These are phyloP conservation scores for Cornus kousa DNA, from an alignment of 148 eudicot genomes.

Conservation along the genomic window DNA sequence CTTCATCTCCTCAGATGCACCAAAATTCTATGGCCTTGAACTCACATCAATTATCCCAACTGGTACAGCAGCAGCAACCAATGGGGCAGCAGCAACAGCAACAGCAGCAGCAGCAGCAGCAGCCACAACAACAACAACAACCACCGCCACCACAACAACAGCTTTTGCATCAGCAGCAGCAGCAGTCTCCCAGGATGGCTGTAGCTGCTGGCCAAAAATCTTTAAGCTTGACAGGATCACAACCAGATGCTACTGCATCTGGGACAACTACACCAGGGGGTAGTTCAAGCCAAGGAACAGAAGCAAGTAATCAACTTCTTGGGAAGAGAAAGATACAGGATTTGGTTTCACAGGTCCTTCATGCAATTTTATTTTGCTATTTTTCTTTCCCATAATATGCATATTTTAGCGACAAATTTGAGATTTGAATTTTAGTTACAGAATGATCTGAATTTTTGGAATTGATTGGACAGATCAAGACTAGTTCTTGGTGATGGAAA, in stretches of 20 bases:
- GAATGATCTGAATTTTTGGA: background rate
- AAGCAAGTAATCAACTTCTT: conserved; percentile 84
- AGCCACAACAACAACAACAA: conserved; percentile 25
- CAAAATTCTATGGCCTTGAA: conserved; percentile 59
- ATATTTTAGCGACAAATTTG: background rate
- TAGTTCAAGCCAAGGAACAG: conserved; percentile 94
- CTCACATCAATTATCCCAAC: conserved; percentile 71
- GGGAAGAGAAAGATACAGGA: conserved; percentile 95
- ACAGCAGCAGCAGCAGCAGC: conserved; percentile 36
- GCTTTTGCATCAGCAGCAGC: conserved; percentile 48
- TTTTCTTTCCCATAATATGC: background rate
- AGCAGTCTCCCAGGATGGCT: conserved; percentile 66
- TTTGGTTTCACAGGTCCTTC: conserved; percentile 82
- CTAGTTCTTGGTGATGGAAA: background rate
- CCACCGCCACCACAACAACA: conserved; percentile 29
- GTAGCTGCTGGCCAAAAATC: conserved; percentile 74
- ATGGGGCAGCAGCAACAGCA: conserved; percentile 42
- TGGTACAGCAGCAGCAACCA: conserved; percentile 61
- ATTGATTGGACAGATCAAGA: background rate
- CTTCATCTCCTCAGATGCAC: conserved; percentile 58
- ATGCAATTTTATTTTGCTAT: background rate
- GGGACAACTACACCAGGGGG: conserved; percentile 87
- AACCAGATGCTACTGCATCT: conserved; percentile 93
- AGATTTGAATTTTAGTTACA: background rate
- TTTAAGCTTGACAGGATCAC: conserved; percentile 87